Evolutionary conservation across 495 filamentous ascomycete genomes (phyloP), one percentile per base, ranked within the genome.

Genomic region (Trichocladium antarcticum): DNA sequence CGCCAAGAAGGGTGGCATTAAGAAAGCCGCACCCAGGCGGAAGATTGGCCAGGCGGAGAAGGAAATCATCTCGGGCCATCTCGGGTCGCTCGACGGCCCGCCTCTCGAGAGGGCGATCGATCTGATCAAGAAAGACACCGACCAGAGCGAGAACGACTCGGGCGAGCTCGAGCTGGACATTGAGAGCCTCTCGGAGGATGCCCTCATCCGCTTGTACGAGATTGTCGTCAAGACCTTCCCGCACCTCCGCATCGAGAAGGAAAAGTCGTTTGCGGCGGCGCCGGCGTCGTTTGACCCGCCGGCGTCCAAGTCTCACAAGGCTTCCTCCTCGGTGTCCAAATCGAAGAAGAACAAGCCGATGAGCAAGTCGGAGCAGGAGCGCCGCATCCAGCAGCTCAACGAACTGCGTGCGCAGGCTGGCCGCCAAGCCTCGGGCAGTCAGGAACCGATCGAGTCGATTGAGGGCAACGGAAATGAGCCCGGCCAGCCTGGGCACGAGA

Each of bases 321-420:
- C 66, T 5, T 11, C 7, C 5, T 14, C 31, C 9, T n/a, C n/a
- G n/a, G 10, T 14, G 19, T 67, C 77, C 12, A 87, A 86, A 66
- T 77, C 83, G 14, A 95, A 94, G 73, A 98, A 98, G 76, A 95
- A 98, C 69, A 97, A 96, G 74, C 92, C 92, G 0, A 98, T 97
- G 92, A 90, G 84, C 71, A 90, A 89, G 65, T 72, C 68, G 17
- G 90, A 98, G 67, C 92, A 98, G 66, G 89, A 96, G 61, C 79
- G 82, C 8, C 84, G 83, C 56, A 94, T 98, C 61, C 76, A 80
- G 44, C 77, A 85, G 65, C 78, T 98, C 15, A 74, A 82, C 61
- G 77, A 76, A 57, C 68, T 80, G 3, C 63, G 70, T 39, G 70
- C 71, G 21, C 68, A 74, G 43, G 68, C 71, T 15, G 62, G 61